Conservation (phyloP, 2,329 filamentous ascomycete genomes). For the Xylariales sp. region DNA sequence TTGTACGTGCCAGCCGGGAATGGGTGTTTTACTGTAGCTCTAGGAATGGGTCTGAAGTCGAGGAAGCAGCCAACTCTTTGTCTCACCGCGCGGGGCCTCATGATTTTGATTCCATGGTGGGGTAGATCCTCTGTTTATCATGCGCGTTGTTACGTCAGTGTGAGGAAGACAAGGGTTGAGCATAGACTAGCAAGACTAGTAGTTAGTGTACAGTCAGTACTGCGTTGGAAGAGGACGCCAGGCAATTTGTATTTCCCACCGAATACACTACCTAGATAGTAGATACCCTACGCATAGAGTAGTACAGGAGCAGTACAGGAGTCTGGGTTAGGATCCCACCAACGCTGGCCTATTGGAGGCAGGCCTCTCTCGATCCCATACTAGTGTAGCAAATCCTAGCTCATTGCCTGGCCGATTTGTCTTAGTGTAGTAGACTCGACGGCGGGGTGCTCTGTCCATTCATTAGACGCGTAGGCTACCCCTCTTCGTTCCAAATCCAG, state of each 20-base stretch:
- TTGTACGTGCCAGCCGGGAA: slow-evolving; percentile 28
- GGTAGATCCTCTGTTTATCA: slow-evolving; percentile 29
- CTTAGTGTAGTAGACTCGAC: slow-evolving; percentile 10
- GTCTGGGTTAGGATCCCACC: no score
- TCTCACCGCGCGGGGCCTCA: slow-evolving; percentile 31
- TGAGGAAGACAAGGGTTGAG: slow-evolving; percentile 27
- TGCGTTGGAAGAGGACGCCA: slow-evolving; percentile 1
- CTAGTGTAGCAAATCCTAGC: slow-evolving; percentile 6
- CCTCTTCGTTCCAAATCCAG: slow-evolving; percentile 30
- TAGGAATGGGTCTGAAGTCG: slow-evolving; percentile 11
- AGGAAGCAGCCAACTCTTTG: slow-evolving; percentile 12
- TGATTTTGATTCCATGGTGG: slow-evolving; percentile 30
- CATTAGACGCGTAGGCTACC: slow-evolving; percentile 16
- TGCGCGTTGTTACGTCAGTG: slow-evolving; percentile 33
- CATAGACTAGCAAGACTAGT: neutral
- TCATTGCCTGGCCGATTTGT: slow-evolving; percentile 5
- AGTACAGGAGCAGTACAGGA: no score
- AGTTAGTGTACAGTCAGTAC: no score
- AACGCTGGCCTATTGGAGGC: no score
- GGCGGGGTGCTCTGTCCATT: slow-evolving; percentile 12
- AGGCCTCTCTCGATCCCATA: neutral
- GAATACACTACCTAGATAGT: neutral
- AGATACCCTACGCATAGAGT: no score
- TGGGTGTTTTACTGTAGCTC: slow-evolving; percentile 36
- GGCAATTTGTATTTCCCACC: slow-evolving; percentile 32